Evolutionary conservation across 2,329 filamentous ascomycete genomes (phyloP).

Genomic region (Ophiosphaerella narmari): DNA sequence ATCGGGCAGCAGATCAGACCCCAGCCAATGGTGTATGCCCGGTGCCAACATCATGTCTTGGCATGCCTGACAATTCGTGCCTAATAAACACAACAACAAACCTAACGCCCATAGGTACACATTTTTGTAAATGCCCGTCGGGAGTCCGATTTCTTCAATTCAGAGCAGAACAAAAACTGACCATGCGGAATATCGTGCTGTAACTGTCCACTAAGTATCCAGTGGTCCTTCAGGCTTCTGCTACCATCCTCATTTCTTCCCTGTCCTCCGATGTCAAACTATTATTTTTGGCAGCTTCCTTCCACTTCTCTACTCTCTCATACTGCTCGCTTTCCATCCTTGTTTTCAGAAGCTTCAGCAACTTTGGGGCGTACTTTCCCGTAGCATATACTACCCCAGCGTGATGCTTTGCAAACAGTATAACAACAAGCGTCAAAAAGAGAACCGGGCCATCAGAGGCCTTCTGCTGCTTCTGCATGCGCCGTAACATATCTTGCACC

Average conservation of each 20-base stretch:
- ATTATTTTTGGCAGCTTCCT: conserved; percentile 43
- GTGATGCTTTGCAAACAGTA: conserved; percentile 36
- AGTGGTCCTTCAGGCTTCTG: not conserved
- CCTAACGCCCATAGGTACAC: no score
- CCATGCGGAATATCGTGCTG: not conserved
- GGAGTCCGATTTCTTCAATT: no score
- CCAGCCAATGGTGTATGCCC: conserved; percentile 1
- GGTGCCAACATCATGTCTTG: not conserved
- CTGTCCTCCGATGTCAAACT: conserved; percentile 38
- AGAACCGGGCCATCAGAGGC: conserved; percentile 41
- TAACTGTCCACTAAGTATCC: not conserved
- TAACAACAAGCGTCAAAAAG: conserved; percentile 43
- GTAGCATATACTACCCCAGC: conserved; percentile 47
- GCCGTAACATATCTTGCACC: conserved; percentile 38
- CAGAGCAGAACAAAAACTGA: no score
- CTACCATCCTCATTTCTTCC: conserved; percentile 40
- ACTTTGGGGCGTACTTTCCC: conserved; percentile 48
- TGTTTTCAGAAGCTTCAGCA: conserved; percentile 43
- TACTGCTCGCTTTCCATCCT: conserved; percentile 27
- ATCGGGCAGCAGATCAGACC: not conserved
- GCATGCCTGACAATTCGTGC: not conserved
- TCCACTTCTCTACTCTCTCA: conserved; percentile 41
- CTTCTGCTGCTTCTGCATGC: conserved; percentile 41
- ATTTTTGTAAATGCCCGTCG: no score
- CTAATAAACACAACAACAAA: no score